Conservation (phyloP, 139 green algal species). For the Limnomonas spitsbergensis region DNA sequence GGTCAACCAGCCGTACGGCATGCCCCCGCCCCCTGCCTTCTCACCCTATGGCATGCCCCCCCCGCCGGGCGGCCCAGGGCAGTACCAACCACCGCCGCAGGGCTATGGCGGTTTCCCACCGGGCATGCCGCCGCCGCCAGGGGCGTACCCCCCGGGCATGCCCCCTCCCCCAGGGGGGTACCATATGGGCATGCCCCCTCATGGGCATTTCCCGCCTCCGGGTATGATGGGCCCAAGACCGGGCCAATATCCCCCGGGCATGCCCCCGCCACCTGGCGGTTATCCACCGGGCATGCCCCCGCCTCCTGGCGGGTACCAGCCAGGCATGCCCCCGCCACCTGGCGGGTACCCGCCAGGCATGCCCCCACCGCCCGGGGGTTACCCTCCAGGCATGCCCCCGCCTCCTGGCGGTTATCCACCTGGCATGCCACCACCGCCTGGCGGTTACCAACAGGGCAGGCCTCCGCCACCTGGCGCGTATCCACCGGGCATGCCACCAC, state of each 20-base stretch:
- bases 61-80: background rate
- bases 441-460: background rate
- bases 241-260: background rate
- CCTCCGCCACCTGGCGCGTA: constrained; percentile 1
- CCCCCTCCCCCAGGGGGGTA: constrained; percentile 5
- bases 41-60: constrained; percentile 3
- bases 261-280: background rate
- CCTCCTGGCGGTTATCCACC: background rate
- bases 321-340: background rate
- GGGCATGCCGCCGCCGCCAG: background rate
- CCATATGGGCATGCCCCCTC: background rate
- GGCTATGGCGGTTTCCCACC: background rate
- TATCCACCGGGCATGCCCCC: background rate
- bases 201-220: background rate
- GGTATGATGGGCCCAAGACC: too few relatives aligned
- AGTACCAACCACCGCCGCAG: too few relatives aligned
- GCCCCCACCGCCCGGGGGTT: background rate
- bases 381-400: background rate
- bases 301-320: background rate
- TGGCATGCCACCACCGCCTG: background rate
- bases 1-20: background rate
- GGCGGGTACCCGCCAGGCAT: constrained; percentile 5
- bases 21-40: background rate
- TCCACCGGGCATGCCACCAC: constrained; percentile 7
- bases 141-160: background rate